Conservation (phyloP, 345 rosid species). For the Brassica cretica region DNA sequence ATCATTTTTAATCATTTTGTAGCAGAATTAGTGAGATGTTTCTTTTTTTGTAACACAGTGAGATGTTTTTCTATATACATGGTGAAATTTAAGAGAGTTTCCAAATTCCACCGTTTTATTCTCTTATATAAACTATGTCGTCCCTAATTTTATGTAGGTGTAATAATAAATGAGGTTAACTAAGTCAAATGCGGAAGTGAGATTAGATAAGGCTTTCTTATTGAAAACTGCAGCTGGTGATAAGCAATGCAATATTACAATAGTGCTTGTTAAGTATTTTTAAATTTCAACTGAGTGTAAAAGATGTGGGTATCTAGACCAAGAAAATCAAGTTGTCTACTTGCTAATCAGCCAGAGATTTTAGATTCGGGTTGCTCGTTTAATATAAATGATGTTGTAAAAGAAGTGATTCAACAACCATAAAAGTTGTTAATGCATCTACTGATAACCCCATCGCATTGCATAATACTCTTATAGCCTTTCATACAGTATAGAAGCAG, state of each 20-base stretch:
- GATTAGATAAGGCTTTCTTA: neutral
- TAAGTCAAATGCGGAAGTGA: neutral
- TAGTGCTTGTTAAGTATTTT: neutral
- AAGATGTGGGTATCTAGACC: neutral
- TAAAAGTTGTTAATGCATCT: neutral
- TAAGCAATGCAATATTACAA: neutral
- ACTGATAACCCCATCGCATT: neutral
- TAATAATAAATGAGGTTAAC: neutral
- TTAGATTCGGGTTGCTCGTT: neutral
- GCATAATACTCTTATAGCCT: neutral
- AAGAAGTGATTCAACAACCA: neutral
- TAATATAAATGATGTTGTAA: neutral
- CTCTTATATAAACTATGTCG: neutral
- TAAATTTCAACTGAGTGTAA: neutral
- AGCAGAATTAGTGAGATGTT: neutral
- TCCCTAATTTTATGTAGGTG: neutral
- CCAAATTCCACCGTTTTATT: neutral
- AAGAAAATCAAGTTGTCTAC: neutral
- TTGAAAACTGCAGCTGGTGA: neutral
- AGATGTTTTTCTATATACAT: neutral
- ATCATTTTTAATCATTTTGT: neutral
- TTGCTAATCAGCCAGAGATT: neutral
- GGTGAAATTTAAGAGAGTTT: neutral
- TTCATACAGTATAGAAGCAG: neutral
- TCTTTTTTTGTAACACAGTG: too few relatives aligned